Percentiles rank a stretch among this genome's conserved stretches.
Evolutionary conservation across 2,329 filamentous ascomycete species (phyloP).

Genomic region (Rhynchosporium graminicola): DNA sequence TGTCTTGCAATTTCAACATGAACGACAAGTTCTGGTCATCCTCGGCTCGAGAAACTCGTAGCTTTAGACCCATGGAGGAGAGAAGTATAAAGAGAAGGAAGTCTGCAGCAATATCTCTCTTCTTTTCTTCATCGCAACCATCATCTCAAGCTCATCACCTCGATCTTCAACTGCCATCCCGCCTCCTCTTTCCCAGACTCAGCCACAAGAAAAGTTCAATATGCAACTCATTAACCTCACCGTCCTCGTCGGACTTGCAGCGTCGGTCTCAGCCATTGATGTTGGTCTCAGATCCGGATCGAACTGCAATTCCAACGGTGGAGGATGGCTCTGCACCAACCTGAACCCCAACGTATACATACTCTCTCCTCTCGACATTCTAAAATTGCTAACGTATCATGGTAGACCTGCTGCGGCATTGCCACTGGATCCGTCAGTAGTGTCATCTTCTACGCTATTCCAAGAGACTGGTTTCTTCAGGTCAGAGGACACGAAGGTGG

Average conservation of each 20-base stretch:
- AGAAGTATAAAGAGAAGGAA: constrained; percentile 2
- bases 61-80: not conserved
- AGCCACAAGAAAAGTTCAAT: not conserved
- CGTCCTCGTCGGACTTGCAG: not conserved
- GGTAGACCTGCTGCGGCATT: not conserved
- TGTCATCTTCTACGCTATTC: constrained; percentile 7
- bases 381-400: not conserved
- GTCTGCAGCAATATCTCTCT: not conserved
- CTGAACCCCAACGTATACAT: constrained; percentile 2
- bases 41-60: not conserved
- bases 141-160: constrained; percentile 2
- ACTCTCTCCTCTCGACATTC: too few relatives aligned
- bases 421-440: not conserved
- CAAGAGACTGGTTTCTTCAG: constrained; percentile 1
- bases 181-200: not conserved
- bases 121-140: constrained; percentile 7
- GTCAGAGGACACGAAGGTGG: constrained; percentile 13
- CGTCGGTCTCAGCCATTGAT: constrained; percentile 7
- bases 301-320: not conserved
- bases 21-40: not conserved
- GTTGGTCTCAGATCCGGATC: not conserved
- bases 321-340: not conserved
- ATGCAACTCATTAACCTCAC: constrained; percentile 6
- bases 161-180: not conserved
- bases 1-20: not conserved